phyloP scores from a whole-genome alignment of 768 basidiomycete species.

The Rhodotorula paludigena region DNA sequence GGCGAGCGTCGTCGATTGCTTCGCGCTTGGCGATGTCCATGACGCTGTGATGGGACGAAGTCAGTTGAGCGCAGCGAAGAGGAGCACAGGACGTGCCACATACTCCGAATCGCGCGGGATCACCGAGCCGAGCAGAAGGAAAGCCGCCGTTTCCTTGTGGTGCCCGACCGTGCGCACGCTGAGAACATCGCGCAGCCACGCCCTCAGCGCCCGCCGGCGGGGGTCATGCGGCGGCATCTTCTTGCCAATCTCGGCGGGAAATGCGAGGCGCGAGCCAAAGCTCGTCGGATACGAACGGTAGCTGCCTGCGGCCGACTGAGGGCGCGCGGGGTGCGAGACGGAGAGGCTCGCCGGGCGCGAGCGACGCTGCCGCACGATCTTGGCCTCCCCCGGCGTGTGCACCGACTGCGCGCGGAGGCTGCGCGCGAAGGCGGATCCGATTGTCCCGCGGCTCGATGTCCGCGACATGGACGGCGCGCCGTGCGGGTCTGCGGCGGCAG shows the following conservation, averaged over 20 bases:
- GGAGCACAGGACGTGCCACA: background rate
- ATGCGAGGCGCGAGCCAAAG: constrained; percentile 2
- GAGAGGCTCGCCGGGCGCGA: constrained; percentile 9
- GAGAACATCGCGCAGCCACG: constrained; percentile 30
- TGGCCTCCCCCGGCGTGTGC: constrained; percentile 5
- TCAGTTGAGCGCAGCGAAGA: background rate
- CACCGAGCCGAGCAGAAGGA: constrained; percentile 20
- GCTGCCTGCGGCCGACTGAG: constrained; percentile 9
- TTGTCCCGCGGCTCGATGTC: background rate
- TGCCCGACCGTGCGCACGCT: constrained; percentile 21
- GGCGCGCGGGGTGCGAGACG: background rate
- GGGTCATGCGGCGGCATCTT: constrained; percentile 27
- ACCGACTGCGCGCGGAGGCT: constrained; percentile 23
- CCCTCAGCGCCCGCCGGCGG: constrained; percentile 18
- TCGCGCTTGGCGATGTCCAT: constrained; percentile 27
- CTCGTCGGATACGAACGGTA: constrained; percentile 16
- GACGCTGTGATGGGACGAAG: constrained; percentile 1
- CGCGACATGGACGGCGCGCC: background rate
- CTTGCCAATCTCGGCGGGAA: constrained; percentile 26
- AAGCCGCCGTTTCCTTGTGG: constrained; percentile 28
- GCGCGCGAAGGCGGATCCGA: constrained; percentile 22
- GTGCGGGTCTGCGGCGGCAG: constrained; percentile 3
- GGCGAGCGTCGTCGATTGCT: constrained; percentile 31
- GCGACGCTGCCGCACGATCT: constrained; percentile 4
- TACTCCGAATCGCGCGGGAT: constrained; percentile 25